Evolutionary conservation across 225 moss, liverwort and hornwort species (phyloP), one percentile per base, ranked within the genome.

Genomic region (Marchantia paleacea): DNA sequence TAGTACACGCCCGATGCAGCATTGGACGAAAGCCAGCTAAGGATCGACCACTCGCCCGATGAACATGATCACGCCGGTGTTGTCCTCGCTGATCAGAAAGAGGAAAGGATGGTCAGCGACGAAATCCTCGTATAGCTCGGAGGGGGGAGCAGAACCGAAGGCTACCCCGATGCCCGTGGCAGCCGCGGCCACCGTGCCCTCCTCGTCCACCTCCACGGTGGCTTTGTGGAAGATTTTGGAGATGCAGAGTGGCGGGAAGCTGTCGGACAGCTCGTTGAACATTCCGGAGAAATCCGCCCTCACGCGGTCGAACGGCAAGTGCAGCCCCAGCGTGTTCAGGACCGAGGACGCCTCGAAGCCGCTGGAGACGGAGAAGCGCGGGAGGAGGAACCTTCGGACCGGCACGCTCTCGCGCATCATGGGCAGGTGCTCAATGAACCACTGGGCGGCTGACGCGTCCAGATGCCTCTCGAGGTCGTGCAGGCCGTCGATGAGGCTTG

Each of bases 41-140:
- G 93, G 93, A 81, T 95, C 88, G 22, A 88, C 76, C 8, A 97
- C 90, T 22, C 90, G 85, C 53, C 97, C 95, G n/a, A 92, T 88
- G 80, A 97, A 92, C 58, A 97, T 52, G 39, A 95, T 79, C 12
- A 93, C 86, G 28, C 88, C 90, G 7, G 93, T 97, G 25, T 86
- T 18, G 52, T 97, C 97, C 60, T 94, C 97, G 75, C 92, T 89
- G 79, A 97, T 89, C 12, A 97, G 75, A 26, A 93, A 95, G 25
- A 95, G 69, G 62, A 97, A 97, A 2, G 97, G 97, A 70, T 97
- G 97, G 78, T 97, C 97, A 31, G 95, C 95, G 8, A 97, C 93
- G 52, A 97, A 97, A 60, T 93, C 92, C 0, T 83, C 47, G 69
- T 20, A 28, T 30, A 18, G 26, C 58, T 26, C 19, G 55, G 26